These are phyloP conservation scores for Colletotrichum tamarilloi DNA, from an alignment of 2,329 filamentous ascomycete genomes.

Conservation along the genomic window DNA sequence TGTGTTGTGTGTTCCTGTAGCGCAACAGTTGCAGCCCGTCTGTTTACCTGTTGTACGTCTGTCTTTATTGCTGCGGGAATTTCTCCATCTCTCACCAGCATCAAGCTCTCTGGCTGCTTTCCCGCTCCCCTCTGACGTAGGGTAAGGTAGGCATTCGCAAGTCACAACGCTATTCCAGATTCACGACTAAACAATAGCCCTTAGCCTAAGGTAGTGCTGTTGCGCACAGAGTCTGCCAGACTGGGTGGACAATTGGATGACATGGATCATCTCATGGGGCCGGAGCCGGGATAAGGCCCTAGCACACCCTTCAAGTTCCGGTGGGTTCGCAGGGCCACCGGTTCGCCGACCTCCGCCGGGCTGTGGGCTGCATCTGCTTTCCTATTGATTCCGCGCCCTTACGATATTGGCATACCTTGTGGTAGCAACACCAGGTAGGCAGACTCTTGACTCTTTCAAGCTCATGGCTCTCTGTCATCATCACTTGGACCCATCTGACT, in stretches of 20 bases:
- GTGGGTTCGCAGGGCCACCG: conserved; percentile 19
- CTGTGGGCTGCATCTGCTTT: not conserved
- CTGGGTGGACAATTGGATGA: conserved; percentile 21
- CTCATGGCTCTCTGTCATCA: not conserved
- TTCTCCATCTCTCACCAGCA: not conserved
- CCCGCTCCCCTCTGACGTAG: no score
- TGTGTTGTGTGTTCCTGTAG: not conserved
- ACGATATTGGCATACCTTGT: conserved; percentile 14
- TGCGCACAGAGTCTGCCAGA: conserved; percentile 4
- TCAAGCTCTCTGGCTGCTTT: not conserved
- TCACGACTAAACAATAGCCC: not conserved
- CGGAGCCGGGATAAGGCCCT: conserved; percentile 12
- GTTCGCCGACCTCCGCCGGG: not conserved
- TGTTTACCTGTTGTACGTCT: not conserved
- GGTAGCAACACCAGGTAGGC: not conserved
- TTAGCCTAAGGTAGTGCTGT: not conserved
- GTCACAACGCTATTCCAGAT: not conserved
- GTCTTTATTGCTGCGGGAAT: not conserved
- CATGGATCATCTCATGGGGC: conserved; percentile 6
- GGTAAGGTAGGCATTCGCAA: not conserved
- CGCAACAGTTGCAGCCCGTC: not conserved
- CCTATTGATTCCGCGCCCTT: not conserved
- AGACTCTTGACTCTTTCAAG: not conserved
- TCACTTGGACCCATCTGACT: not conserved
- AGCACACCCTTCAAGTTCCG: conserved; percentile 6